Evolutionary conservation across 768 basidiomycete genomes (phyloP).

Genomic region (Phlebiopsis flavidoalba): DNA sequence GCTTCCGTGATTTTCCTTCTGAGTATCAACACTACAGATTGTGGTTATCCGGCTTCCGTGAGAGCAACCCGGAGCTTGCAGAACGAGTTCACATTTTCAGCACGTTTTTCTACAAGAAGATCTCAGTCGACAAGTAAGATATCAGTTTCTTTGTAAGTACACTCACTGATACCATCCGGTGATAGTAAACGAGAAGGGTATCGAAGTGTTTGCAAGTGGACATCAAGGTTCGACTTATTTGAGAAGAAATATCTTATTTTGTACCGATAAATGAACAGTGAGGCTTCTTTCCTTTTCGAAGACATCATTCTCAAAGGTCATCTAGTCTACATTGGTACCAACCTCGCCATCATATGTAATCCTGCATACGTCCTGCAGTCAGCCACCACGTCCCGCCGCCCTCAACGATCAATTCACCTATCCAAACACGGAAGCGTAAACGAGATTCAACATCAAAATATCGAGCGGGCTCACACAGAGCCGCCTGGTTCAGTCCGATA

Average conservation of each 20-base stretch:
- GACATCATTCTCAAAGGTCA: not conserved
- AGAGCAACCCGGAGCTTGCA: constrained; percentile 52
- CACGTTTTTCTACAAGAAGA: constrained; percentile 97
- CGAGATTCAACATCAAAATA: constrained; percentile 13
- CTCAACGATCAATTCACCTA: not conserved
- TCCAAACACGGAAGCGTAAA: constrained; percentile 24
- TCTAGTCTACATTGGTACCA: constrained; percentile 95
- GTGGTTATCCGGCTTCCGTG: constrained; percentile 59
- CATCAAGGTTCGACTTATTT: constrained; percentile 82
- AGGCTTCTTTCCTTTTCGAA: constrained; percentile 18
- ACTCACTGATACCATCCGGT: not conserved
- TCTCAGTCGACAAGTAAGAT: constrained; percentile 63
- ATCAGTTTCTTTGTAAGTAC: not conserved
- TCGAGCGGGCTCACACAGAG: no score
- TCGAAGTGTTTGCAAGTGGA: constrained; percentile 90
- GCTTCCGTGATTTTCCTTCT: constrained; percentile 1
- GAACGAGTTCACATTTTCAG: constrained; percentile 87
- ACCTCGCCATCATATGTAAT: constrained; percentile 85
- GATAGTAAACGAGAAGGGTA: constrained; percentile 55
- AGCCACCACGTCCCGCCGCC: constrained; percentile 27
- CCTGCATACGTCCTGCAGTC: constrained; percentile 59
- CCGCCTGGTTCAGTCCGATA: not conserved
- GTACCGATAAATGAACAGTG: constrained; percentile 98
- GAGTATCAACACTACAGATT: constrained; percentile 37
- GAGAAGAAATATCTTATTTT: constrained; percentile 81